Percentiles rank a stretch among this genome's conserved stretches.
Evolutionary conservation across 2,329 filamentous ascomycete species (phyloP).

Genomic region (Colletotrichum costaricense): DNA sequence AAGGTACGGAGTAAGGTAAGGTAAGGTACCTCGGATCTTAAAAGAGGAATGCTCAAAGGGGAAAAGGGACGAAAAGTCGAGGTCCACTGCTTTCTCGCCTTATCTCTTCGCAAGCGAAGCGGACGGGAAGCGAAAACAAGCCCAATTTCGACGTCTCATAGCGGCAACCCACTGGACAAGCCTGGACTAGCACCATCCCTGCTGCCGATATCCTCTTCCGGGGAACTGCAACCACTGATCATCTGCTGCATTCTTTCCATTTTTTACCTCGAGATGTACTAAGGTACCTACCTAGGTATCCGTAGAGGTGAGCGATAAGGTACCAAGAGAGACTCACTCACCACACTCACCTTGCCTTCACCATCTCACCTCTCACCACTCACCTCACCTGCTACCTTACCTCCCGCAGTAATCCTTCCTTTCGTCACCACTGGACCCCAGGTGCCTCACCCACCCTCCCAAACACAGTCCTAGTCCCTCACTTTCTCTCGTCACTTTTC

Average conservation of each 20-base stretch:
- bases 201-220: constrained; percentile 19
- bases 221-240: constrained; percentile 21
- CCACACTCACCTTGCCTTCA: neutral
- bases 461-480: neutral
- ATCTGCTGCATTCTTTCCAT: neutral
- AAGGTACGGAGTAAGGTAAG: too few relatives aligned
- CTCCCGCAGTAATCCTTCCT: neutral
- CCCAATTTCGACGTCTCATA: constrained; percentile 9
- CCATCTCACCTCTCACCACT: neutral
- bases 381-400: constrained; percentile 4
- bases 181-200: neutral
- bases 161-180: neutral
- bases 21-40: too few relatives aligned
- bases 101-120: neutral
- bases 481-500: neutral
- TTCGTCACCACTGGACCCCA: neutral
- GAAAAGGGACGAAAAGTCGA: neutral
- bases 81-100: neutral
- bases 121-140: constrained; percentile 13
- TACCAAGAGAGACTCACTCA: neutral
- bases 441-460: neutral
- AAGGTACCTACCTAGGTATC: neutral
- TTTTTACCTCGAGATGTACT: neutral
- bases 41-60: neutral
- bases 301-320: neutral